Conservation (phyloP, 2,329 filamentous ascomycete genomes). For the Ophiostoma piceae region DNA sequence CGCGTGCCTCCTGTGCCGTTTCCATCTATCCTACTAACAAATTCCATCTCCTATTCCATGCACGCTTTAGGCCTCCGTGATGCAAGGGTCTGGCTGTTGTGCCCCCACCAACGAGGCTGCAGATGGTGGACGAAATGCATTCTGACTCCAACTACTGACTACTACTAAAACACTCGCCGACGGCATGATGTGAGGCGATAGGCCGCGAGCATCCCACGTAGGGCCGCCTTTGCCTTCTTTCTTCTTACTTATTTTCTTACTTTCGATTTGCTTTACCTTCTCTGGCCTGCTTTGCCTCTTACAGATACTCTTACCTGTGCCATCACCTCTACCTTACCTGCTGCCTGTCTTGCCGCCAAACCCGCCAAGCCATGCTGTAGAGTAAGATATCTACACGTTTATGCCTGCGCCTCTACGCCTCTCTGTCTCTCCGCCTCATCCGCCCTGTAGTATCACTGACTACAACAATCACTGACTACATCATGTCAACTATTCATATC, state of each 20-base stretch:
- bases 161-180: too few species aligned
- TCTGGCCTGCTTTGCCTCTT: too few species aligned
- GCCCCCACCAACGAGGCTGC: constrained; percentile 5
- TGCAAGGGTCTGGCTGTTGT: background rate
- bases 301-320: background rate
- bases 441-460: background rate
- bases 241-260: too few species aligned
- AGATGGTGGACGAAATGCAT: background rate
- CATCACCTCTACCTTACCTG: background rate
- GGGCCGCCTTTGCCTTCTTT: background rate
- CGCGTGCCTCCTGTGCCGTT: background rate
- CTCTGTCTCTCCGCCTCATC: background rate
- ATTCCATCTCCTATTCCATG: background rate
- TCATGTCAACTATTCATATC: too few species aligned
- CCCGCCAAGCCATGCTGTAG: too few species aligned
- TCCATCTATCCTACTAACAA: background rate
- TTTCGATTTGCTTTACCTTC: too few species aligned
- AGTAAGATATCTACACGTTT: too few species aligned
- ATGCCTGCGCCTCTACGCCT: background rate
- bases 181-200: background rate
- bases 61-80: background rate
- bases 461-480: too few species aligned
- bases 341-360: background rate
- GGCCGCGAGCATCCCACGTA: constrained; percentile 20
- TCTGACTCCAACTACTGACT: too few species aligned